Base-by-base conservation (phyloP, 805 yeast genomes). In the Candida nitratophila region DNA sequence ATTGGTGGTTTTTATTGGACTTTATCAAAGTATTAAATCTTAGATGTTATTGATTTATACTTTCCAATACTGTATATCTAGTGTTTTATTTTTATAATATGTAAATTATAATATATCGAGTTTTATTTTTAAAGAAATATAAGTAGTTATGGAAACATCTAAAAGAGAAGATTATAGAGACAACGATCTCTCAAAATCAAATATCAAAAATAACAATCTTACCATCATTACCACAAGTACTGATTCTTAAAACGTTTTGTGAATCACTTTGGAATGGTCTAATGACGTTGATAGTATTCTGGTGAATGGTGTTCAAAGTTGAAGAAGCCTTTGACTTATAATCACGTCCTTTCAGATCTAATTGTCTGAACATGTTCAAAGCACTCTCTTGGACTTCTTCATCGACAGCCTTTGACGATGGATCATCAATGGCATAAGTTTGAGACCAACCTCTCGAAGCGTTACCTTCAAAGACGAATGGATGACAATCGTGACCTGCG, bases 401-500 rank as follows among this genome's bases (percentile, higher is more conserved):
- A 44, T 77, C 86, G 39, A 71, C 77, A 37, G 71, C 76, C 37
- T 69, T 74, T 17, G 60, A 64, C 48, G 62, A 56, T 32, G 68
- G 78, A 53, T 79, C 89, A 60, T 86, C 96, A 46, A 81, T 70
- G 35, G 79, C 75, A 60, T 66, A 71, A 51, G 73, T 68, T 61
- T 62, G 78, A 47, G 60, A 70, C 86, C 70, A 68, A 56, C 96
- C 95, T 74, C 43, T 77, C 24, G 64, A 51, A 47, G 74, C 79
- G 51, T 71, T 68, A 37, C 95, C 96, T 55, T 78, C 74, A 60
- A 86, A 91, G 34, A 88, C 82, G 41, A 90, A 79, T 42, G 96
- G 95, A 64, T 86, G 87, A 66, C 95, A 85, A 63, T 87, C 89
- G 67, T 83, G 89, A 40, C 99, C 99, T 3, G 90, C 98, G 33